Percentiles rank a stretch among this genome's conserved stretches.
Conservation (phyloP, 1,284 basidiomycete genomes). For the Ceratobasidium sp. region DNA sequence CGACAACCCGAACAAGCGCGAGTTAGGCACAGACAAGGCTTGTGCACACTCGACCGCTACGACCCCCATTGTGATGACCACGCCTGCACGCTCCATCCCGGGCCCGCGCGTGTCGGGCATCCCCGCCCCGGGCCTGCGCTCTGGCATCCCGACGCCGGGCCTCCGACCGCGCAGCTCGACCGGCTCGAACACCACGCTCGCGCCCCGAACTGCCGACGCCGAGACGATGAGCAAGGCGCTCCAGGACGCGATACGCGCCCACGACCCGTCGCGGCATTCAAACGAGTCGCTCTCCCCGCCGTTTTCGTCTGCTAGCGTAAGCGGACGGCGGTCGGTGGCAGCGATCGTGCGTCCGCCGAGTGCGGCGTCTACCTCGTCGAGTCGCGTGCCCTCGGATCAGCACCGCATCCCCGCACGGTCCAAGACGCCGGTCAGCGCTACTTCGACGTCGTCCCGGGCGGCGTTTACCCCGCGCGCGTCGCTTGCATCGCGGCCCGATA, state of each 20-base stretch:
- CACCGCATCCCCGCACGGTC: slow-evolving; percentile 58
- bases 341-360: slow-evolving; percentile 61
- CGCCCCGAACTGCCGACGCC: slow-evolving; percentile 55
- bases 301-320: slow-evolving; percentile 43
- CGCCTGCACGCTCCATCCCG: not conserved
- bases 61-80: slow-evolving; percentile 21
- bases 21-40: not conserved
- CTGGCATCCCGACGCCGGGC: slow-evolving; percentile 54
- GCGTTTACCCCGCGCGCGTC: slow-evolving; percentile 53
- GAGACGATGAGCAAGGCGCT: slow-evolving; percentile 71
- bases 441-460: slow-evolving; percentile 29
- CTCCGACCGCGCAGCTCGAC: slow-evolving; percentile 47
- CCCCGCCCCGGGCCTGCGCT: slow-evolving; percentile 75
- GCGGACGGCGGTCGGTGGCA: slow-evolving; percentile 58
- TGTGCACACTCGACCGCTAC: not conserved
- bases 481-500: slow-evolving; percentile 62
- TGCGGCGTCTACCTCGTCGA: slow-evolving; percentile 64
- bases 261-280: slow-evolving; percentile 80
- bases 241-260: slow-evolving; percentile 79
- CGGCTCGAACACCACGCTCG: slow-evolving; percentile 61
- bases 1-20: slow-evolving; percentile 6
- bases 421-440: slow-evolving; percentile 65
- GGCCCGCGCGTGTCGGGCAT: slow-evolving; percentile 60
- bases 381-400: slow-evolving; percentile 11
- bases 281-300: slow-evolving; percentile 45